phyloP scores from a whole-genome alignment of 371 early-diverging fungal species.

The Mycotypha africana region DNA sequence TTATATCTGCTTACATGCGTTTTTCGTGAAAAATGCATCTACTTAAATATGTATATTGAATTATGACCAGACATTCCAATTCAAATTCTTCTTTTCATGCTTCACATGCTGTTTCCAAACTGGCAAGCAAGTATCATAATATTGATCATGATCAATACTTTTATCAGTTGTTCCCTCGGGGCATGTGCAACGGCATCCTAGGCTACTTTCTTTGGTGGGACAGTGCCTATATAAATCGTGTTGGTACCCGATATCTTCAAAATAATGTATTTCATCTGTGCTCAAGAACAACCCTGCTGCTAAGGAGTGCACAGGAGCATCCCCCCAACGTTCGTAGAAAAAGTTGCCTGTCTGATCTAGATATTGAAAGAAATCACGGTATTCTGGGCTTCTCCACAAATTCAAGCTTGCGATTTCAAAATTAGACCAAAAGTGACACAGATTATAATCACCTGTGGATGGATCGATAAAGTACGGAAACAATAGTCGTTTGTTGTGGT shows the following conservation, averaged over 20 bases:
- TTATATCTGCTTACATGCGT: background rate
- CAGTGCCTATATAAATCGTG: conserved; percentile 76
- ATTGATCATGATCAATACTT: conserved; percentile 41
- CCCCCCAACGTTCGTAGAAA: too few relatives aligned
- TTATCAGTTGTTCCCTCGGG: conserved; percentile 30
- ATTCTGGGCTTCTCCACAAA: too few relatives aligned
- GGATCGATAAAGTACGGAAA: conserved; percentile 43
- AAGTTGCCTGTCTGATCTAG: too few relatives aligned
- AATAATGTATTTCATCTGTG: conserved; percentile 86
- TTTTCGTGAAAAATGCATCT: background rate
- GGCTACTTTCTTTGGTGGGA: conserved; percentile 39
- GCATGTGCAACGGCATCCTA: conserved; percentile 40
- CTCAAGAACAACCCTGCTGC: conserved; percentile 81
- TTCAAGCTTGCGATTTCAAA: too few relatives aligned
- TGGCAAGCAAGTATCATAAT: conserved; percentile 41
- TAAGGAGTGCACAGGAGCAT: conserved; percentile 90
- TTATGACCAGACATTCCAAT: conserved; percentile 18
- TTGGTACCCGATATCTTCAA: conserved; percentile 86
- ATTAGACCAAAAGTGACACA: conserved; percentile 91
- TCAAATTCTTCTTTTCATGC: conserved; percentile 10
- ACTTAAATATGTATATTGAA: background rate
- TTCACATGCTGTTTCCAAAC: conserved; percentile 25
- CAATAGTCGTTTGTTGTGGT: conserved; percentile 21
- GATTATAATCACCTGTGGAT: conserved; percentile 45
- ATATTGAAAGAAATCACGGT: too few relatives aligned